Evolutionary conservation across 768 basidiomycete species (phyloP), one percentile per base, ranked within the genome.

Genomic region (Hirschioporus abietinus): DNA sequence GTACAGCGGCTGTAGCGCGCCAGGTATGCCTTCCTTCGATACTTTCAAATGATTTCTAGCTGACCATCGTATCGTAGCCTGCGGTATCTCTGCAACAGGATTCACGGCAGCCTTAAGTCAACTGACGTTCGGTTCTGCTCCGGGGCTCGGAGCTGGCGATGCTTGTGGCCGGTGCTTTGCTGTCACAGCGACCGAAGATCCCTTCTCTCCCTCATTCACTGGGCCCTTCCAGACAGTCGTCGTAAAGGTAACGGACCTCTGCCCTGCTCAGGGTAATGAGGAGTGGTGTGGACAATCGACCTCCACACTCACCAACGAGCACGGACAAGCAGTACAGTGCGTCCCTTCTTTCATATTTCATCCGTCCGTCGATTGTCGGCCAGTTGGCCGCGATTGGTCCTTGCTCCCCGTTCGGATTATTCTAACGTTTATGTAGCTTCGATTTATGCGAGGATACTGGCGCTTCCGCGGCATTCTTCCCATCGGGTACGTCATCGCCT

Each of bases 161-260:
- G 86, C 83, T 15, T 88, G 86, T 68, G 86, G 86, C 15, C 83
- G 86, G 52, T 87, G 86, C 78, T 87, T 88, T 72, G 74, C 79
- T n/a, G 61, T 87, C 66, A 84, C 85, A 1, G 84, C 79, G 52
- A 78, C 72, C 20, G 67, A 72, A 12, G 85, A 87, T 72, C 86
- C 87, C 23, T 86, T 75, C 76, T 82, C 83, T 25, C 83, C 84
- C 0, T 66, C 75, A 0, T 86, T 70, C 74, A 73, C 77, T 18
- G 85, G 84, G 10, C 83, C 85, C 17, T 86, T 85, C 77, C 69
- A 84, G 35, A 77, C 79, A 34, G 82, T 87, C 65, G 78, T 88
- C 36, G 86, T 87, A 15, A 87, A 85, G 73, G 76, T 77, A 58
- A 79, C 76, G 25, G 76, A 81, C 70, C 65, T 78, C 62, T 81